These are phyloP conservation scores for Candida tropicalis DNA, from an alignment of 1,139 yeast genomes.

Conservation along the genomic window DNA sequence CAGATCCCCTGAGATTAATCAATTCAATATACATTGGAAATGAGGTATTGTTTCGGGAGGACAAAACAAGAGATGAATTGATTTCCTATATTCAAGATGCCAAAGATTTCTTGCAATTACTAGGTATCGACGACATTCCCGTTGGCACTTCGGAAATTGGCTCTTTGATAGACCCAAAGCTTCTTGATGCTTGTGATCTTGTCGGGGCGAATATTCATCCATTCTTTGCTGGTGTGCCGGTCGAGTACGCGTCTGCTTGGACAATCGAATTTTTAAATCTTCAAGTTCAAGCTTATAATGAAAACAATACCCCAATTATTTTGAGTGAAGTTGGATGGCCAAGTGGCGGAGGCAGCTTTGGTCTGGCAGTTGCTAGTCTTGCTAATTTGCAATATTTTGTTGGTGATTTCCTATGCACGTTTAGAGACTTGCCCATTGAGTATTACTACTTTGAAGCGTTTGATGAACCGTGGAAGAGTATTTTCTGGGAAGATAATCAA, in stretches of 20 bases:
- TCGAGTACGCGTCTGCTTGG: slow-evolving; percentile 55
- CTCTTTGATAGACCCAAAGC: slow-evolving; percentile 34
- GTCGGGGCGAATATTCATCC: slow-evolving; percentile 72
- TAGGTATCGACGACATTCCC: slow-evolving; percentile 40
- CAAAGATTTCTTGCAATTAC: slow-evolving; percentile 34
- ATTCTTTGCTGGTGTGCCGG: slow-evolving; percentile 62
- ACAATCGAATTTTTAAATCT: slow-evolving; percentile 49
- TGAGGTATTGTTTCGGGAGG: slow-evolving; percentile 62
- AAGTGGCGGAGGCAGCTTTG: slow-evolving; percentile 54
- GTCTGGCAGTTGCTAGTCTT: slow-evolving; percentile 49
- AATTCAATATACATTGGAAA: slow-evolving; percentile 62
- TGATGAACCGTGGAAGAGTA: slow-evolving; percentile 71
- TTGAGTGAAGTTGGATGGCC: slow-evolving; percentile 79
- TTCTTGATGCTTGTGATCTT: slow-evolving; percentile 50
- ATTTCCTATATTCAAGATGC: slow-evolving; percentile 46
- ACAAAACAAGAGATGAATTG: slow-evolving; percentile 41
- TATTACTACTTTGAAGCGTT: slow-evolving; percentile 75
- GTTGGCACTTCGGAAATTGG: slow-evolving; percentile 64
- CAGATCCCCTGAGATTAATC: slow-evolving; percentile 39
- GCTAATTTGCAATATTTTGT: slow-evolving; percentile 50
- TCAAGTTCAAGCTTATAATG: slow-evolving; percentile 39
- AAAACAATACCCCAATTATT: slow-evolving; percentile 33
- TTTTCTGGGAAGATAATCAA: slow-evolving; percentile 49
- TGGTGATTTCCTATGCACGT: slow-evolving; percentile 54
- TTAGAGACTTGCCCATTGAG: slow-evolving; percentile 36